Percentiles rank a stretch among this genome's conserved stretches.
These are phyloP conservation scores for Willaertia magna DNA, from an alignment of 208 protist genomes.

Conservation along the genomic window DNA sequence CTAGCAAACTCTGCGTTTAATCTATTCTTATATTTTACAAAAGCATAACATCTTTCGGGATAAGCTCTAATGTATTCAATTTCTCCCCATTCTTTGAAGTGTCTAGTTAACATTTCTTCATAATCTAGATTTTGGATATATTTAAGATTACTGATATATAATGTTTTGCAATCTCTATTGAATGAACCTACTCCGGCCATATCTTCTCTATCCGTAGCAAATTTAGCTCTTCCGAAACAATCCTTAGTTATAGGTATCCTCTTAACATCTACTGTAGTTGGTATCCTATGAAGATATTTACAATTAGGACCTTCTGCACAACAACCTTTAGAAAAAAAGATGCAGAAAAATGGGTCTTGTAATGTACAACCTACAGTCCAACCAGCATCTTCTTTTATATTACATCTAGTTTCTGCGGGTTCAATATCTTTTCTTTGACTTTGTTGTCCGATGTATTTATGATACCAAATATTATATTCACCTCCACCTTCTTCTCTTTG, in stretches of 20 bases:
- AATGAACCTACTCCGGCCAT: not conserved
- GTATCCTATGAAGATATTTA: slow-evolving; percentile 1
- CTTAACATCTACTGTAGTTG: not conserved
- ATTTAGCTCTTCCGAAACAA: not conserved
- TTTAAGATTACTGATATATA: not conserved
- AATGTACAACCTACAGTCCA: not conserved
- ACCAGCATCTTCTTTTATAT: not conserved
- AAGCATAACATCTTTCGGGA: not conserved
- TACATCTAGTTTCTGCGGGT: not conserved
- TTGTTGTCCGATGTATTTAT: not conserved
- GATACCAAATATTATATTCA: slow-evolving; percentile 14
- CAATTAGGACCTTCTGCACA: not conserved
- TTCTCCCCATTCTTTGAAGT: slow-evolving; percentile 12
- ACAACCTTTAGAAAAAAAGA: not conserved
- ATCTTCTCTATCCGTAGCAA: not conserved
- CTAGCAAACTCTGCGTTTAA: not conserved
- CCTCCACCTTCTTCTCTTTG: slow-evolving; percentile 8
- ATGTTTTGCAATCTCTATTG: not conserved
- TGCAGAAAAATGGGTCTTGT: not conserved
- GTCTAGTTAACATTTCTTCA: not conserved
- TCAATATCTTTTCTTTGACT: not conserved
- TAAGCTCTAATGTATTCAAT: slow-evolving; percentile 4
- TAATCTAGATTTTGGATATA: not conserved
- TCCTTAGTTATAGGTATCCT: slow-evolving; percentile 8
- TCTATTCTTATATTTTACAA: slow-evolving; percentile 1